Conservation (phyloP, 352 stramenopile species). For the Phytophthora sansomeana region DNA sequence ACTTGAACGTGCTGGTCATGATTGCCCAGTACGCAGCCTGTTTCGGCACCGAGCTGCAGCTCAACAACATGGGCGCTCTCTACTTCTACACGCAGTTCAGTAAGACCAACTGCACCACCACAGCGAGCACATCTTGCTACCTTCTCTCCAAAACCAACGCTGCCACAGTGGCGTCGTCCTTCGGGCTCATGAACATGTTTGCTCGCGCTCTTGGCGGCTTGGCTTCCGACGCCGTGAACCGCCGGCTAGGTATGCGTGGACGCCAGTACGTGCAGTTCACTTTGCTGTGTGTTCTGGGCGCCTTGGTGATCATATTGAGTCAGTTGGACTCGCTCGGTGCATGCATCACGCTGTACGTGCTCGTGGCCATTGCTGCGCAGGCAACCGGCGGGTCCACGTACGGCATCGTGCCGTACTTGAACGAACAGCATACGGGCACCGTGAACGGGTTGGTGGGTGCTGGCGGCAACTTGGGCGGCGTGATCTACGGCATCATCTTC, state of each 20-base stretch:
- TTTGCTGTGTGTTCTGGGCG: constrained; percentile 79
- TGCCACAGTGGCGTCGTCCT: constrained; percentile 90
- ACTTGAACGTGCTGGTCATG: constrained; percentile 93
- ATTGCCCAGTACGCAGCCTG: constrained; percentile 94
- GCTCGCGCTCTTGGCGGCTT: constrained; percentile 89
- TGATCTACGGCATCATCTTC: constrained; percentile 82
- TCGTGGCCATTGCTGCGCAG: constrained; percentile 94
- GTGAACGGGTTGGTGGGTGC: constrained; percentile 74
- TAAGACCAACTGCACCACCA: constrained; percentile 50
- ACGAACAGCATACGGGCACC: constrained; percentile 68
- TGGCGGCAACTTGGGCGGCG: constrained; percentile 73
- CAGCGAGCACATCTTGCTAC: constrained; percentile 40
- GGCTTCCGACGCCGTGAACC: constrained; percentile 88
- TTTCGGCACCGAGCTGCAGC: constrained; percentile 96
- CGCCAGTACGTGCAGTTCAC: constrained; percentile 88
- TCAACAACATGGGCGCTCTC: constrained; percentile 96
- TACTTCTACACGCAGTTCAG: constrained; percentile 94
- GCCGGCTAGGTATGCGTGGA: constrained; percentile 88
- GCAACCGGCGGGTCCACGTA: constrained; percentile 74
- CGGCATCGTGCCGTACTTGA: constrained; percentile 80
- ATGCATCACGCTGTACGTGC: constrained; percentile 89
- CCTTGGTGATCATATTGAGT: constrained; percentile 90
- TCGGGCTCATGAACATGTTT: constrained; percentile 96
- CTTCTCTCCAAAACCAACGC: constrained; percentile 67
- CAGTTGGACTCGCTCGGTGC: constrained; percentile 68